Conservation (phyloP, 2,329 filamentous ascomycete species). For the Pseudogymnoascus sp. region DNA sequence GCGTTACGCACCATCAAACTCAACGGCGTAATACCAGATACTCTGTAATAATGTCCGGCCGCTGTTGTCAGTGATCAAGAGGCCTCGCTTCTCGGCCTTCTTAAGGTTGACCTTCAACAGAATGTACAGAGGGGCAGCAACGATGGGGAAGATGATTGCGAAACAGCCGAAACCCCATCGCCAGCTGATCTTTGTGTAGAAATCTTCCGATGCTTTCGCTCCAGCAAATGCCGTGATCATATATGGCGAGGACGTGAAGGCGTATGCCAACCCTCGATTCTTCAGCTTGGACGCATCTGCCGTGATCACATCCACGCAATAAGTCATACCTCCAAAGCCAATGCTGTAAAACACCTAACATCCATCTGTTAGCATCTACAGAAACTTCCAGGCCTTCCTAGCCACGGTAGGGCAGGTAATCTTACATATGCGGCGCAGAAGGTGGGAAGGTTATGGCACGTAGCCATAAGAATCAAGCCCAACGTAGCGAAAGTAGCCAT, state of each 20-base stretch:
- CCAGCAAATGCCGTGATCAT: slow-evolving; percentile 59
- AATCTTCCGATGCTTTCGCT: slow-evolving; percentile 46
- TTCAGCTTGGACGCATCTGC: slow-evolving; percentile 59
- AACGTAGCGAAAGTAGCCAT: slow-evolving; percentile 46
- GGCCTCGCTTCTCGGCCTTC: slow-evolving; percentile 20
- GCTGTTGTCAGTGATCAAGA: slow-evolving; percentile 18
- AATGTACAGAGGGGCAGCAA: slow-evolving; percentile 53
- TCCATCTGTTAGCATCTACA: slow-evolving; percentile 8
- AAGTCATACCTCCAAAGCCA: slow-evolving; percentile 54
- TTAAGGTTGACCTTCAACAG: slow-evolving; percentile 31
- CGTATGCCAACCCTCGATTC: slow-evolving; percentile 49
- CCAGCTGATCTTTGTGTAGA: slow-evolving; percentile 49
- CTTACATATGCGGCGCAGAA: slow-evolving; percentile 44
- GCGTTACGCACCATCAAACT: slow-evolving; percentile 32
- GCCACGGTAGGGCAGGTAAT: slow-evolving; percentile 33
- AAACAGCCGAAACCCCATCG: slow-evolving; percentile 63
- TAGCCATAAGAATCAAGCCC: slow-evolving; percentile 60
- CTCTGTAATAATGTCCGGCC: slow-evolving; percentile 19
- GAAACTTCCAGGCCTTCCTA: neutral
- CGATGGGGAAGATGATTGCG: slow-evolving; percentile 54
- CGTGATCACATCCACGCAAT: slow-evolving; percentile 56
- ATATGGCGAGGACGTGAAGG: slow-evolving; percentile 56
- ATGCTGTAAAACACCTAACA: slow-evolving; percentile 56
- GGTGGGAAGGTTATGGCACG: slow-evolving; percentile 50
- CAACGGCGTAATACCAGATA: slow-evolving; percentile 31